Conservation (phyloP, 2,329 filamentous ascomycete genomes). For the Clarireedia paspali region DNA sequence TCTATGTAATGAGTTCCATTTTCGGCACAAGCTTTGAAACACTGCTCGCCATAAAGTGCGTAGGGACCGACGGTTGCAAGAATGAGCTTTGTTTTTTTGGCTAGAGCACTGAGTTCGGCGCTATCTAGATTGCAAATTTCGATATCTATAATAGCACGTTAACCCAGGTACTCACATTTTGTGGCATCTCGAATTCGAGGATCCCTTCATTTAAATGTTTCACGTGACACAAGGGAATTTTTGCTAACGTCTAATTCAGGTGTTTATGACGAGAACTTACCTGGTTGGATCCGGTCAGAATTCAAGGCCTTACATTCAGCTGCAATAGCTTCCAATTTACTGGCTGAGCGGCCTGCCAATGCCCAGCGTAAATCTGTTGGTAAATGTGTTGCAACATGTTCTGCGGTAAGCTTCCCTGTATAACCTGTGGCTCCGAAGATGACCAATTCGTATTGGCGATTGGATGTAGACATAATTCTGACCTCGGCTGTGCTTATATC, state of each 20-base stretch:
- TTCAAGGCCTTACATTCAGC: constrained; percentile 59
- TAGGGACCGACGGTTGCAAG: constrained; percentile 56
- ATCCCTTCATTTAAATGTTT: background rate
- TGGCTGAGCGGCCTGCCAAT: constrained; percentile 70
- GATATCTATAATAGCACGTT: constrained; percentile 35
- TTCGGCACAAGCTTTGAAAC: constrained; percentile 54
- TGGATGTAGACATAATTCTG: constrained; percentile 4
- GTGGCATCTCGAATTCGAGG: background rate
- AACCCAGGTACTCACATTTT: background rate
- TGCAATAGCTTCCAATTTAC: constrained; percentile 64
- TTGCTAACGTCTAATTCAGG: background rate
- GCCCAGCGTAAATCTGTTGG: constrained; percentile 82
- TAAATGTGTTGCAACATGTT: constrained; percentile 63
- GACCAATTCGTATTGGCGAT: constrained; percentile 52
- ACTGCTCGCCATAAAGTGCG: constrained; percentile 45
- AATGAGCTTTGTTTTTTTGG: constrained; percentile 48
- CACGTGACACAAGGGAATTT: background rate
- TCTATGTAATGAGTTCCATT: constrained; percentile 58
- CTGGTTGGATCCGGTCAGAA: constrained; percentile 61
- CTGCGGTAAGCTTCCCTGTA: constrained; percentile 69
- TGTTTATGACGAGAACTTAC: constrained; percentile 35
- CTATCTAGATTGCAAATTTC: constrained; percentile 44
- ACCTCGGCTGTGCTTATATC: background rate
- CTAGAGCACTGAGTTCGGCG: constrained; percentile 39
- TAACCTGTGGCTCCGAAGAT: constrained; percentile 70